Conservation (phyloP, 352 stramenopile species). For the Phytophthora chlamydospora region DNA sequence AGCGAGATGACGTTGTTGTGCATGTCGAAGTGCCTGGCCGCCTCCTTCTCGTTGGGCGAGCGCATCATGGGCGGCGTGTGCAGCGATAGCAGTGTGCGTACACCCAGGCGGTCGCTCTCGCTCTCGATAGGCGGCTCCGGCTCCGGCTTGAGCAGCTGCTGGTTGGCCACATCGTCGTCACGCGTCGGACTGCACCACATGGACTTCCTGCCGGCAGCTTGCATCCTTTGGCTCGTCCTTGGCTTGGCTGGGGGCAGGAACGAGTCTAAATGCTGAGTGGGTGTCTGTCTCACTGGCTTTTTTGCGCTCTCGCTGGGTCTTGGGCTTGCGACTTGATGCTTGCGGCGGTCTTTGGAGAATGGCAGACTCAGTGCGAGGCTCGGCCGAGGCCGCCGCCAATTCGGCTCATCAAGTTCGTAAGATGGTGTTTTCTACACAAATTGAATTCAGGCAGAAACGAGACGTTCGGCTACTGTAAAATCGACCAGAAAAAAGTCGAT, state of each 20-base stretch:
- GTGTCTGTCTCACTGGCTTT: slow-evolving; percentile 8
- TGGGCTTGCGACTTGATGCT: slow-evolving; percentile 19
- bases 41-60: slow-evolving; percentile 20
- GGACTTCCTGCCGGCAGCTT: slow-evolving; percentile 19
- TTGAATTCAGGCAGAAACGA: slow-evolving; percentile 6
- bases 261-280: not conserved
- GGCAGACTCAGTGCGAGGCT: not conserved
- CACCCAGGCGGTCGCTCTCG: slow-evolving; percentile 25
- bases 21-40: slow-evolving; percentile 31
- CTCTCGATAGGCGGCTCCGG: slow-evolving; percentile 22
- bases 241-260: slow-evolving; percentile 1
- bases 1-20: slow-evolving; percentile 37
- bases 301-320: slow-evolving; percentile 23
- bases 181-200: slow-evolving; percentile 33
- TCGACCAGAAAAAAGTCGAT: slow-evolving; percentile 6
- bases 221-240: slow-evolving; percentile 4
- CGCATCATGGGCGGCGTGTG: slow-evolving; percentile 29
- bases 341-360: slow-evolving; percentile 40
- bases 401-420: too few relatives aligned
- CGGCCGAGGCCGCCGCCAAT: too few relatives aligned
- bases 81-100: slow-evolving; percentile 31
- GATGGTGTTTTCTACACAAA: slow-evolving; percentile 24
- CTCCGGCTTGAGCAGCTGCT: slow-evolving; percentile 22
- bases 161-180: slow-evolving; percentile 6
- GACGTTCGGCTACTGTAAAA: not conserved